These are phyloP conservation scores for Wickerhamia fluorescens DNA, from an alignment of 805 yeast genomes.

Conservation along the genomic window DNA sequence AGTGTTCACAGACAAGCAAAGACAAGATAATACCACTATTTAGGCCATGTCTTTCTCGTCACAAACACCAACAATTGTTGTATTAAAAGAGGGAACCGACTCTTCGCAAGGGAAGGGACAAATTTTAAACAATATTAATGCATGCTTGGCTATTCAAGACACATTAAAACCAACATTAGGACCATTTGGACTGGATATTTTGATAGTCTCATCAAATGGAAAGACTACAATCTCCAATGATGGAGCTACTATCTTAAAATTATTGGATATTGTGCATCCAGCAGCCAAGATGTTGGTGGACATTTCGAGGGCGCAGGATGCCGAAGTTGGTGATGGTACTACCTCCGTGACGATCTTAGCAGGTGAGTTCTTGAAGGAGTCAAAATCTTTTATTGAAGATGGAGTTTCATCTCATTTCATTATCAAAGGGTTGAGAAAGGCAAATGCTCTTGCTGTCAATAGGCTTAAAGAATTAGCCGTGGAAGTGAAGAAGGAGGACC, in stretches of 20 bases:
- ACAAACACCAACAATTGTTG: constrained; percentile 97
- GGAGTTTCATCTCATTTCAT: constrained; percentile 90
- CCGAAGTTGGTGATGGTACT: constrained; percentile 98
- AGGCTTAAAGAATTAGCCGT: constrained; percentile 71
- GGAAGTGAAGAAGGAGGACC: constrained; percentile 49
- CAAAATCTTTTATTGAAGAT: constrained; percentile 87
- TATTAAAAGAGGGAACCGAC: constrained; percentile 96
- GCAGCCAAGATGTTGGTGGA: constrained; percentile 96
- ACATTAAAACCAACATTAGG: constrained; percentile 93
- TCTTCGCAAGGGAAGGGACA: constrained; percentile 96
- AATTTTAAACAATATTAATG: constrained; percentile 90
- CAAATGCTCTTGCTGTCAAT: constrained; percentile 68
- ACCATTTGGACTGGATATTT: constrained; percentile 93
- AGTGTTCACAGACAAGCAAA: too few species aligned
- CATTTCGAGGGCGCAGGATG: constrained; percentile 92
- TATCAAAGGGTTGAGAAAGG: constrained; percentile 79
- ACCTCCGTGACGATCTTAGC: constrained; percentile 92
- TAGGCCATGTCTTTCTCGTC: constrained; percentile 73
- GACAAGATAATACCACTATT: too few species aligned
- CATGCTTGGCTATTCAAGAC: constrained; percentile 95
- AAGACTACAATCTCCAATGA: constrained; percentile 95
- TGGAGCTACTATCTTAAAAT: constrained; percentile 91
- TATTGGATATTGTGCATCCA: constrained; percentile 94
- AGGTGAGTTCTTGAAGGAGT: constrained; percentile 89
- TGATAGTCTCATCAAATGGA: constrained; percentile 77